Evolutionary conservation across 2,329 filamentous ascomycete genomes (phyloP), one percentile per base, ranked within the genome.

Genomic region (Colletotrichum tamarilloi): DNA sequence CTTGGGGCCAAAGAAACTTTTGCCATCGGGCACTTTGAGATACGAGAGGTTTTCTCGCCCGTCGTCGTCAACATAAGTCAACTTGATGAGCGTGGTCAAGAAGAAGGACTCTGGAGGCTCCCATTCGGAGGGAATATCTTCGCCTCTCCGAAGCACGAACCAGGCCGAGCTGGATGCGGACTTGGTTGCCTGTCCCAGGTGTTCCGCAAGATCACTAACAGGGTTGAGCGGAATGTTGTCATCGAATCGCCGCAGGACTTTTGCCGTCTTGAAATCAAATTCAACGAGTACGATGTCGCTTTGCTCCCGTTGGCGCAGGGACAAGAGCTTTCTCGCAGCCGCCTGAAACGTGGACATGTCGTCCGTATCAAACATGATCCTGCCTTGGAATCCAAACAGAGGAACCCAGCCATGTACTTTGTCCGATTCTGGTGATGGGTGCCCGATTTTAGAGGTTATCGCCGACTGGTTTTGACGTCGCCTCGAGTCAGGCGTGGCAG

Each of bases 341-440:
- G 11, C 26, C 2, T 75, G 46, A 38, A 77, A 79, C 0, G 78
- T 60, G 53, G 71, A 76, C 28, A 66, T 14, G 16, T 80, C 72
- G 26, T 57, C 32, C 4, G 76, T 74, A 16, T 76, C 57, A 6
- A 81, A 77, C 5, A 77, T 76, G 2, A 82, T 67, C 4, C 64
- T 67, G 11, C 81, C 91, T 2, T 80, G 77, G 57, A 69, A 75
- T 1, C 81, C 78, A 19, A 78, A 78, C 1, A 82, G 28, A 19
- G 19, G 52, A 53, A 38, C 22, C 6, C 14, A 72, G 5, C 38
- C n/a, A 6, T 58, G 24, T 16, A 1, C 2, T 28, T 30, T 46
- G 19, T 16, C 9, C 38, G 68, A 14, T 1, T 14, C 38, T 38
- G 5, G 16, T n/a, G 16, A 4, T 12, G 42, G 35, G 19, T 49